Evolutionary conservation across 192 early-diverging fungal species (phyloP).

Genomic region (Cetraspora pellucida): DNA sequence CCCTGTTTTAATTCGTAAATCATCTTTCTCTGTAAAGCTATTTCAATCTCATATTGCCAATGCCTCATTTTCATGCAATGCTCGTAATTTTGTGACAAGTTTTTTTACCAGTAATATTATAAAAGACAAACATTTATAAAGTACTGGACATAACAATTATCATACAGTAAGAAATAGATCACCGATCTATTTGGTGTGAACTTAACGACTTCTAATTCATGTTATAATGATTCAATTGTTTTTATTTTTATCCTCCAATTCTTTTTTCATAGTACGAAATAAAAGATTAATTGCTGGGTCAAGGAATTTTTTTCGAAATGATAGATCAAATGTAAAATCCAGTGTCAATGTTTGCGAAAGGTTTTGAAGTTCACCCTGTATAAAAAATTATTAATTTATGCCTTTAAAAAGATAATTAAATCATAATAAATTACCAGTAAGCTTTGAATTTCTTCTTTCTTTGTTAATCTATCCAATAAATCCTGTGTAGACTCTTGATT

Average conservation of each 20-base stretch:
- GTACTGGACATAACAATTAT: neutral
- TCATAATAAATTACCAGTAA: conserved; percentile 14
- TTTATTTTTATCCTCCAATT: conserved; percentile 38
- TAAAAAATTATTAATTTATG: neutral
- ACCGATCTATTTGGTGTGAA: conserved; percentile 38
- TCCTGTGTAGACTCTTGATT: neutral
- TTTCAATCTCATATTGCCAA: conserved; percentile 39
- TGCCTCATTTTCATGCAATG: conserved; percentile 40
- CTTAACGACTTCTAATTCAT: conserved; percentile 34
- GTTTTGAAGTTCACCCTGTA: conserved; percentile 27
- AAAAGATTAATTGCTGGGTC: conserved; percentile 39
- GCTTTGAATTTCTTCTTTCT: conserved; percentile 34
- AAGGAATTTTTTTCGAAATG: conserved; percentile 31
- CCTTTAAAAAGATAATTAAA: neutral
- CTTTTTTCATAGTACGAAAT: conserved; percentile 38
- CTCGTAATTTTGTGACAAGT: conserved; percentile 33
- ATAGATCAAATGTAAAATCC: conserved; percentile 28
- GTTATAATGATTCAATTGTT: conserved; percentile 26
- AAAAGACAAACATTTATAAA: neutral
- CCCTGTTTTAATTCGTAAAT: conserved; percentile 36
- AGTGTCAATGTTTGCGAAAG: conserved; percentile 29
- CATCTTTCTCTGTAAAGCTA: conserved; percentile 35
- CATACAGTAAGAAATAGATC: neutral
- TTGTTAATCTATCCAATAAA: conserved; percentile 16
- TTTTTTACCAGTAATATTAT: conserved; percentile 34